Conservation (phyloP, 108 stramenopile species). For the Skeletonema costatum region DNA sequence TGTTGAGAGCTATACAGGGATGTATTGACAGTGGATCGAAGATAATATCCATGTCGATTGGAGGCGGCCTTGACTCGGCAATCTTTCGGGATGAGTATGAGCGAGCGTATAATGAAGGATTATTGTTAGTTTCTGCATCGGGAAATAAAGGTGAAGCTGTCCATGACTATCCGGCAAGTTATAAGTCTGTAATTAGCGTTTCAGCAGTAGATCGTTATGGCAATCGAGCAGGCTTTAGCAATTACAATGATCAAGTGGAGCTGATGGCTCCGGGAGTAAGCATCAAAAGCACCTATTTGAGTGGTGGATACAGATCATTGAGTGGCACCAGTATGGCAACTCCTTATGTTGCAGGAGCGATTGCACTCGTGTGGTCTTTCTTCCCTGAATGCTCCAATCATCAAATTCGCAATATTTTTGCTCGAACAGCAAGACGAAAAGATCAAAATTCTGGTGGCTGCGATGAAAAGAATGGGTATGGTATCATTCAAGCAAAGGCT, state of each 20-base stretch:
- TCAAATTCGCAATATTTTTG: constrained; percentile 54
- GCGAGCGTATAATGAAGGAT: constrained; percentile 39
- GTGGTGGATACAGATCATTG: constrained; percentile 25
- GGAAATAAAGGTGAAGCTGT: constrained; percentile 43
- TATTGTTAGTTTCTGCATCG: constrained; percentile 53
- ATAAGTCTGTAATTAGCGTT: constrained; percentile 50
- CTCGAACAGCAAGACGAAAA: constrained; percentile 21
- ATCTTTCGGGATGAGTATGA: constrained; percentile 27
- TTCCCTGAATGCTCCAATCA: constrained; percentile 46
- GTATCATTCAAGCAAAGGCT: constrained; percentile 41
- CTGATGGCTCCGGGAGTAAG: constrained; percentile 59
- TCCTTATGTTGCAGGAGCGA: constrained; percentile 66
- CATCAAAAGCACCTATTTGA: constrained; percentile 50
- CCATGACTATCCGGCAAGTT: constrained; percentile 51
- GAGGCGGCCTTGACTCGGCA: constrained; percentile 25
- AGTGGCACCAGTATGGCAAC: constrained; percentile 78
- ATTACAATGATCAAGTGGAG: constrained; percentile 55
- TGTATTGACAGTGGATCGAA: constrained; percentile 54
- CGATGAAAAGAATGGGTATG: constrained; percentile 31
- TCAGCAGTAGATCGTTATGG: constrained; percentile 45
- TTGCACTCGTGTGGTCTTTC: constrained; percentile 55
- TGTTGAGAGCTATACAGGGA: constrained; percentile 32
- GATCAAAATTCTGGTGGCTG: constrained; percentile 7
- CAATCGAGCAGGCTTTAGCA: constrained; percentile 44
- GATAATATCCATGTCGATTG: constrained; percentile 46